phyloP scores from a whole-genome alignment of 1,139 yeast species.

The Pichia sp. region DNA sequence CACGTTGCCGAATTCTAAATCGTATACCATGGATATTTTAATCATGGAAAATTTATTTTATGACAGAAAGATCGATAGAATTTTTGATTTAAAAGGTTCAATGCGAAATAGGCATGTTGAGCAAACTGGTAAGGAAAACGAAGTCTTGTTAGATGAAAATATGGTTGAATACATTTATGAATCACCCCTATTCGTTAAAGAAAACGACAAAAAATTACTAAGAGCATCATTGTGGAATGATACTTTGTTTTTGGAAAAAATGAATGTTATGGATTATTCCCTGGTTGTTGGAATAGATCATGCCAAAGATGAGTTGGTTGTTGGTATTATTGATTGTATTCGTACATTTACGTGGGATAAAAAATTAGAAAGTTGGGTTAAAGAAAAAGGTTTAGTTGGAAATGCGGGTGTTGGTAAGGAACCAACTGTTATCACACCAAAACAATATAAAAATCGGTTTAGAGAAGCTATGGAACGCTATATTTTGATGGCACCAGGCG shows the following conservation, averaged over 20 bases:
- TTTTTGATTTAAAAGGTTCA: conserved; percentile 94
- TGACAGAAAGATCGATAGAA: conserved; percentile 73
- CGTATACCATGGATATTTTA: conserved; percentile 80
- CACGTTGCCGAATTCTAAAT: conserved; percentile 59
- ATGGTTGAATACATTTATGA: conserved; percentile 98
- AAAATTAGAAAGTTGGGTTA: conserved; percentile 97
- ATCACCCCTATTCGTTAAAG: conserved; percentile 89
- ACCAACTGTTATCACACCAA: conserved; percentile 96
- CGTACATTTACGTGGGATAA: conserved; percentile 98
- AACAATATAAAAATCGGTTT: conserved; percentile 87
- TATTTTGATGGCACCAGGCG: conserved; percentile 89
- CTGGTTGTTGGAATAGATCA: conserved; percentile 87
- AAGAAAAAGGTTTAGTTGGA: conserved; percentile 84
- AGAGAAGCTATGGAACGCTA: conserved; percentile 98
- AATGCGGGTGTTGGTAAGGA: conserved; percentile 82
- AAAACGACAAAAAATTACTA: conserved; percentile 78
- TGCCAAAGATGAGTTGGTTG: conserved; percentile 62
- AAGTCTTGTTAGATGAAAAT: conserved; percentile 90
- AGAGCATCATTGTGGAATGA: conserved; percentile 93
- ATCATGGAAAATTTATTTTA: conserved; percentile 96
- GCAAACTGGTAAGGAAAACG: conserved; percentile 93
- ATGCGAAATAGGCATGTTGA: conserved; percentile 96
- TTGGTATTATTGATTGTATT: conserved; percentile 93
- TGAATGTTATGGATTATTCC: conserved; percentile 99
- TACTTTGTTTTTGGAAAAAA: conserved; percentile 85